These are phyloP conservation scores for Aleurites moluccanus DNA, from an alignment of 441 rosid genomes.

Conservation along the genomic window DNA sequence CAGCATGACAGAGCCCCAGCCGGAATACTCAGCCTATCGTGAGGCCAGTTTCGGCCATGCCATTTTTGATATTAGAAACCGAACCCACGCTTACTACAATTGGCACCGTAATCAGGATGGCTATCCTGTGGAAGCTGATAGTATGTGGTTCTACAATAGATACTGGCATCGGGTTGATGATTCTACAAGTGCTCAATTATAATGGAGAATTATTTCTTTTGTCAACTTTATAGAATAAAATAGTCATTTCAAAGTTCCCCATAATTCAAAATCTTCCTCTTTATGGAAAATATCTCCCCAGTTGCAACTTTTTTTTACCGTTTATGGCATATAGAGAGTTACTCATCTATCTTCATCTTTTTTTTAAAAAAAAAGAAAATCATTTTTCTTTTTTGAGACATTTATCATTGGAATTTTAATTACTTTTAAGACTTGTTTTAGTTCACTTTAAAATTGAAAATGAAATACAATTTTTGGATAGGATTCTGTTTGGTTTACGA, in stretches of 20 bases:
- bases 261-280: not conserved
- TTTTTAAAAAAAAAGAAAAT: too few species aligned
- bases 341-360: too few species aligned
- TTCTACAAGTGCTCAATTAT: slow-evolving; percentile 25
- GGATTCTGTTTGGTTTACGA: too few species aligned
- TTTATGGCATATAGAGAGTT: too few species aligned
- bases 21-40: slow-evolving; percentile 69
- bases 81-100: slow-evolving; percentile 63
- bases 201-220: not conserved
- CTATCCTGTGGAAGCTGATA: slow-evolving; percentile 66
- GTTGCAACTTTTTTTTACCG: too few species aligned
- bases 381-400: too few species aligned
- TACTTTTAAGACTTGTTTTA: too few species aligned
- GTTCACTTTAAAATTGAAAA: too few species aligned
- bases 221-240: slow-evolving; percentile 8
- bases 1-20: slow-evolving; percentile 89
- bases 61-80: slow-evolving; percentile 59
- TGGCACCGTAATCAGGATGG: slow-evolving; percentile 95
- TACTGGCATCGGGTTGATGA: slow-evolving; percentile 59
- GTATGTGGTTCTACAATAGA: slow-evolving; percentile 73
- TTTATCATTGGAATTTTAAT: too few species aligned
- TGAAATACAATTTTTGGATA: too few species aligned
- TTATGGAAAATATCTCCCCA: too few species aligned
- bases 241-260: not conserved
- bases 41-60: slow-evolving; percentile 95